phyloP scores from a whole-genome alignment of 2,329 filamentous ascomycete species.

The Teratosphaeria gauchensis region DNA sequence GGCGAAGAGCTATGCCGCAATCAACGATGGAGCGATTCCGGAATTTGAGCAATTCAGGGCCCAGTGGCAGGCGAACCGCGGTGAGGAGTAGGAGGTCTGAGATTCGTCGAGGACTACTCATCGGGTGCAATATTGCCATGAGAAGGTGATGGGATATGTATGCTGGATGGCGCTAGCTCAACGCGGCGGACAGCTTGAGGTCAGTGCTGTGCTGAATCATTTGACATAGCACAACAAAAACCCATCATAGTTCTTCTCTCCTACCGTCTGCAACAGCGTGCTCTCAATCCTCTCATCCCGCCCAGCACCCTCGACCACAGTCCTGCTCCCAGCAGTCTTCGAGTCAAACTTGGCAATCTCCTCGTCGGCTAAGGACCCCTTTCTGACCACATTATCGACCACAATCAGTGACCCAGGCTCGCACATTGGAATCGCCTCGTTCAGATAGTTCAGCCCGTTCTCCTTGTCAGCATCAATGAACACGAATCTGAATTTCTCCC shows the following conservation, averaged over 20 bases:
- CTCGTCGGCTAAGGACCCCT: constrained; percentile 28
- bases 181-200: neutral
- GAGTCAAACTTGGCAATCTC: constrained; percentile 5
- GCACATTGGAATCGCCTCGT: constrained; percentile 10
- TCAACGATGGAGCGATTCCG: too few species aligned
- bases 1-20: too few species aligned
- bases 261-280: constrained; percentile 37
- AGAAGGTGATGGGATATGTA: neutral
- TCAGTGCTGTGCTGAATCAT: neutral
- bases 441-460: constrained; percentile 13
- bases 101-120: too few species aligned
- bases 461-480: constrained; percentile 19
- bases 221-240: constrained; percentile 24
- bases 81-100: too few species aligned
- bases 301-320: constrained; percentile 35
- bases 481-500: constrained; percentile 14
- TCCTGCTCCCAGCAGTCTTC: constrained; percentile 16
- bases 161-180: neutral
- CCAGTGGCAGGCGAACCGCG: too few species aligned
- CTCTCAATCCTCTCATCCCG: constrained; percentile 33
- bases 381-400: constrained; percentile 17
- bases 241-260: constrained; percentile 40
- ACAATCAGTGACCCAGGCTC: constrained; percentile 9
- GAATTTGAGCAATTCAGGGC: too few species aligned
- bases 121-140: too few species aligned